phyloP scores from a whole-genome alignment of 371 early-diverging fungal species.

The Fennellomyces sp. region DNA sequence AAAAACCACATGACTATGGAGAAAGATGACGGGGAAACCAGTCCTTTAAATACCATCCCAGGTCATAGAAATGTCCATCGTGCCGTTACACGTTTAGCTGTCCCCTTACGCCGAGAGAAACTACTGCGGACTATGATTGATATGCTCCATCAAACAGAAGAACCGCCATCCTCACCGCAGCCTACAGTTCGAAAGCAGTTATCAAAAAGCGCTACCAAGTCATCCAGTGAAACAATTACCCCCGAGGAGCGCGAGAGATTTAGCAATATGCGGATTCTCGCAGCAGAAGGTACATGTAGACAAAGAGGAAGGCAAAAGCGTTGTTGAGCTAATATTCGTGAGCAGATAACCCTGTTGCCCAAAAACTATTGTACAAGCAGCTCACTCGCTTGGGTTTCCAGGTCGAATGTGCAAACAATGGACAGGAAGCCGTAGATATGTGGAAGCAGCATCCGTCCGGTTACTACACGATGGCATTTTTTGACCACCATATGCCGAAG shows the following conservation, averaged over 20 bases:
- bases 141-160: background rate
- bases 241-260: constrained; percentile 30
- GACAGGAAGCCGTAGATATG: constrained; percentile 38
- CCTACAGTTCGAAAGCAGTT: background rate
- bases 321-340: background rate
- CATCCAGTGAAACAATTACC: constrained; percentile 12
- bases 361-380: constrained; percentile 42
- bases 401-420: constrained; percentile 48
- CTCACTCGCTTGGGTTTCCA: constrained; percentile 42
- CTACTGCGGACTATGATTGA: constrained; percentile 32
- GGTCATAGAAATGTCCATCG: constrained; percentile 12
- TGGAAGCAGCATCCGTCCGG: constrained; percentile 33
- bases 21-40: background rate
- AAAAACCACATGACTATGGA: background rate
- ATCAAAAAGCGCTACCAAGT: background rate
- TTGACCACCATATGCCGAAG: constrained; percentile 53
- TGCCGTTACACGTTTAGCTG: constrained; percentile 34
- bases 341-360: constrained; percentile 47
- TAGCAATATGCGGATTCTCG: constrained; percentile 40
- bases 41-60: background rate
- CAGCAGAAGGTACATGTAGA: constrained; percentile 30
- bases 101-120: constrained; percentile 56
- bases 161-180: background rate
- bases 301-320: too few relatives aligned
- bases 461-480: constrained; percentile 42